Evolutionary conservation across 2,329 filamentous ascomycete genomes (phyloP).

Genomic region (Cytospora paraplurivora): DNA sequence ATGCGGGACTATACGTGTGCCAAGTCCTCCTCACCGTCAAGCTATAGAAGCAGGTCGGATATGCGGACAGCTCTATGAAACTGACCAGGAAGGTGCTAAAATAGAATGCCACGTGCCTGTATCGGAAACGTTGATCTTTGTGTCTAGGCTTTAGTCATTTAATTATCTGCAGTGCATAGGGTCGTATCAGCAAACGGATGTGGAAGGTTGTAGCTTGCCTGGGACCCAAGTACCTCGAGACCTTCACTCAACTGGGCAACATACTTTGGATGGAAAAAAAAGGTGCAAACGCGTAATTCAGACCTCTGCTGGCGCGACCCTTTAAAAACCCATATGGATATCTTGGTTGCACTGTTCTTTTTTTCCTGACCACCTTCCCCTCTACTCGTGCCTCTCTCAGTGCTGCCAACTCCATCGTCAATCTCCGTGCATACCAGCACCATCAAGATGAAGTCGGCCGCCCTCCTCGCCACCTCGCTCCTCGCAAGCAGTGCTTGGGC

Average conservation of each 20-base stretch:
- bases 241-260: too few species aligned
- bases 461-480: conserved; percentile 29
- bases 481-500: conserved; percentile 35
- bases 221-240: neutral
- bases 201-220: neutral
- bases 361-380: too few species aligned
- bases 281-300: too few species aligned
- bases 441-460: conserved; percentile 36
- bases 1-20: neutral
- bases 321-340: too few species aligned
- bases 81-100: neutral
- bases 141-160: neutral
- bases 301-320: too few species aligned
- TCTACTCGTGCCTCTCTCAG: neutral
- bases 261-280: too few species aligned
- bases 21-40: neutral
- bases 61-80: neutral
- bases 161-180: neutral
- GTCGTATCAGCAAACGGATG: neutral
- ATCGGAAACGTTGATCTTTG: neutral
- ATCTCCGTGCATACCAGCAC: neutral
- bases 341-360: too few species aligned
- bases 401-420: neutral
- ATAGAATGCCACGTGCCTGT: neutral
- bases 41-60: neutral